Base-by-base conservation (phyloP, 2,329 filamentous ascomycete genomes). In the Amauroascus verrucosus region DNA sequence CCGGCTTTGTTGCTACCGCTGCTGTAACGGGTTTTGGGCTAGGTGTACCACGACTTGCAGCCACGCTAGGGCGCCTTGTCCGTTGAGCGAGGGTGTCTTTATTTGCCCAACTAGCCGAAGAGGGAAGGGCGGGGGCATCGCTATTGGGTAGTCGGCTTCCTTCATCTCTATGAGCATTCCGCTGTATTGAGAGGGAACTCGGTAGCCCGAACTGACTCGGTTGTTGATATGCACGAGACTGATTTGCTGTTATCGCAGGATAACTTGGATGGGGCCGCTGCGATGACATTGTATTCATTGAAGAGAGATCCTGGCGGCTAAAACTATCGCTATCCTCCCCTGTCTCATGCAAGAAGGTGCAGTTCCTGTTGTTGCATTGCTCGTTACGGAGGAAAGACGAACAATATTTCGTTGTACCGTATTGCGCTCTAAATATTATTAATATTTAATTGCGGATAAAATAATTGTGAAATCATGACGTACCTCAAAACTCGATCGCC, bases 271-370 rank as follows among this genome's bases (percentile, higher is more conserved):
- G 56, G 16, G 85, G 80, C 62, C 88, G 75, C 65, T 84, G 88
- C 1, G 86, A 89, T 57, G 85, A 86, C 54, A 89, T 83, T 56
- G 87, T 91, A 63, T 96, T 97, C 77, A 96, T 87, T 16, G 90
- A 94, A 1, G 91, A 97, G 35, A 97, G 72, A 68, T 96, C 91
- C 67, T 96, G 89, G 46, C 93, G 81, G 7, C 88, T 95, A 67
- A 95, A 97, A 70, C 89, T 96, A 64, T 97, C 91, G 60, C 93
- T 91, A 62, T 96, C 93, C 65, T 98, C 93, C n/a, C 93, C 94
- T 37, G 93, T 86, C 70, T 98, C 94, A 65, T 98, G 93, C 48
- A 98, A 72, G 69, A 98, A 98, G 81, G 96, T 98, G 75, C 93
- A 98, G 58, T 93, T 91, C 49, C 90, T 83, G 64, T 98, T 98